Percentiles rank a stretch among this genome's conserved stretches.
Conservation (phyloP, 352 stramenopile genomes). For the Pythium sp. region DNA sequence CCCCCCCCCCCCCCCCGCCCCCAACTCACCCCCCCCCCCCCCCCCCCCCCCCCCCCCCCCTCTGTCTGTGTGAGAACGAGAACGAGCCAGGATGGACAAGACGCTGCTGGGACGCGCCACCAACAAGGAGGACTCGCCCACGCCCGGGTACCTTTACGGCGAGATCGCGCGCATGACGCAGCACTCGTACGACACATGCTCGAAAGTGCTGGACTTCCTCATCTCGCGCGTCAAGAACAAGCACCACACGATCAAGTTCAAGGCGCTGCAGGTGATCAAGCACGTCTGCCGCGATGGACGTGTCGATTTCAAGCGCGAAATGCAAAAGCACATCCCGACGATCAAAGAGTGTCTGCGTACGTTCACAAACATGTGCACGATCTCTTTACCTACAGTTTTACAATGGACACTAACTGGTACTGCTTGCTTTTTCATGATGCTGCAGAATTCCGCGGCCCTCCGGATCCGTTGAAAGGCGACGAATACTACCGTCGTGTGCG, state of each 20-base stretch:
- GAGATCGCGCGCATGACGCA: slow-evolving; percentile 95
- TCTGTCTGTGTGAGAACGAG: neutral
- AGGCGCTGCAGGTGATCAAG: slow-evolving; percentile 93
- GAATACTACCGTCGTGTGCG: slow-evolving; percentile 92
- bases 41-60: too few relatives aligned
- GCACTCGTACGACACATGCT: slow-evolving; percentile 88
- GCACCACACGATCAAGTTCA: slow-evolving; percentile 95
- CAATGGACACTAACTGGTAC: neutral
- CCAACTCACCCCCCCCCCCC: too few relatives aligned
- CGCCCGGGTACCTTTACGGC: slow-evolving; percentile 95
- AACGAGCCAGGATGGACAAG: slow-evolving; percentile 85
- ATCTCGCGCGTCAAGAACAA: slow-evolving; percentile 92
- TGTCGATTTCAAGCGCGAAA: slow-evolving; percentile 90
- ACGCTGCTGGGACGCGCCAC: slow-evolving; percentile 91
- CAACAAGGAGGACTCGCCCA: slow-evolving; percentile 92
- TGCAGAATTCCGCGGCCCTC: slow-evolving; percentile 82
- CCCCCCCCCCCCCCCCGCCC: too few relatives aligned
- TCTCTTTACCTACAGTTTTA: slow-evolving; percentile 1
- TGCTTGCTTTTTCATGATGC: too few relatives aligned
- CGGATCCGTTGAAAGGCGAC: slow-evolving; percentile 93
- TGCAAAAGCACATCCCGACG: slow-evolving; percentile 87
- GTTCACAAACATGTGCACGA: slow-evolving; percentile 15
- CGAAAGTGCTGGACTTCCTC: slow-evolving; percentile 90
- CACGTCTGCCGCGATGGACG: slow-evolving; percentile 88
- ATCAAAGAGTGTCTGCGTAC: slow-evolving; percentile 93